Conservation (phyloP, 495 filamentous ascomycete genomes). For the Penicillium goetzii region DNA sequence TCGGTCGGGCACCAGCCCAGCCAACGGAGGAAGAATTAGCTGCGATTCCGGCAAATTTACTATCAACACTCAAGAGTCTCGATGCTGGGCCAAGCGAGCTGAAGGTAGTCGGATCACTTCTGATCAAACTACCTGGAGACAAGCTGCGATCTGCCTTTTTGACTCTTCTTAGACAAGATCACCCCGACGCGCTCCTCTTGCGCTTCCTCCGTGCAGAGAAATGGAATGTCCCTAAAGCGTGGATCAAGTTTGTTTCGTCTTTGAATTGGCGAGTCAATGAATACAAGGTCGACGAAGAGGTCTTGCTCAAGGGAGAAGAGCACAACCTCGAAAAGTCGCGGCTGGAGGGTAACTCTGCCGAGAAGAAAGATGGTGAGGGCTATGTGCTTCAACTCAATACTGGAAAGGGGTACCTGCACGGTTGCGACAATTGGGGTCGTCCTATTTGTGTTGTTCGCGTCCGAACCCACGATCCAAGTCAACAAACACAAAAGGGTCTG, state of each 20-base stretch:
- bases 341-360: slow-evolving; percentile 48
- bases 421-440: slow-evolving; percentile 74
- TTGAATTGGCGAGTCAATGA: slow-evolving; percentile 84
- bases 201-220: slow-evolving; percentile 91
- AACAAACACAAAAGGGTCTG: slow-evolving; percentile 76
- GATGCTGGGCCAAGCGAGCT: slow-evolving; percentile 30
- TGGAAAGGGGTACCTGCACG: slow-evolving; percentile 92
- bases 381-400: slow-evolving; percentile 80
- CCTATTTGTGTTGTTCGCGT: slow-evolving; percentile 83
- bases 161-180: slow-evolving; percentile 86
- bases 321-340: slow-evolving; percentile 61
- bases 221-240: slow-evolving; percentile 87
- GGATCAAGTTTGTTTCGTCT: slow-evolving; percentile 85
- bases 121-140: slow-evolving; percentile 60
- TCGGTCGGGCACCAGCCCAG: slow-evolving; percentile 18
- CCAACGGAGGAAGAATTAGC: slow-evolving; percentile 19
- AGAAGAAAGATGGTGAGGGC: slow-evolving; percentile 68
- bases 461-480: slow-evolving; percentile 72
- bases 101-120: slow-evolving; percentile 28
- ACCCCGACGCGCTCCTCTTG: slow-evolving; percentile 83
- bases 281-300: slow-evolving; percentile 77
- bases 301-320: slow-evolving; percentile 75
- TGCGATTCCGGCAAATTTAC: slow-evolving; percentile 25
- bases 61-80: slow-evolving; percentile 26
- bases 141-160: slow-evolving; percentile 75